Conservation (phyloP, 139 green algal genomes). For the Chlorella sp. region DNA sequence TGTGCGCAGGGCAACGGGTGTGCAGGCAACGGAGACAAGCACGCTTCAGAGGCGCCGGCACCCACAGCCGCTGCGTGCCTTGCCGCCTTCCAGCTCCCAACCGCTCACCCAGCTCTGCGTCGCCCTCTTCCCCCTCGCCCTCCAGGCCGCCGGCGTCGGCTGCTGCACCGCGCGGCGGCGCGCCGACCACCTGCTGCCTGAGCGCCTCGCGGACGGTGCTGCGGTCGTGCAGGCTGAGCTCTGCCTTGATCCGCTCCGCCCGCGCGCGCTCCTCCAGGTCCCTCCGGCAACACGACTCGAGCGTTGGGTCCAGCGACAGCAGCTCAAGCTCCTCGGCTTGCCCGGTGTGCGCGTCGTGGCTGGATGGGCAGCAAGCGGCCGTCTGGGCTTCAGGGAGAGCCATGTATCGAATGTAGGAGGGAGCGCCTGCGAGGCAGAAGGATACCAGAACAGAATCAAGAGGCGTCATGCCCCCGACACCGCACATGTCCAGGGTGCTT, state of each 20-base stretch:
- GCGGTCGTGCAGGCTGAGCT: slow-evolving; percentile 19
- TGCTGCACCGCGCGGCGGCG: not conserved
- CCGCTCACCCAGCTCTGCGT: not conserved
- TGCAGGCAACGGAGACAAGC: too few relatives aligned
- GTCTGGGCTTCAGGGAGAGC: too few relatives aligned
- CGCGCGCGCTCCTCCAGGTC: slow-evolving; percentile 20
- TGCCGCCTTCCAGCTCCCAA: too few relatives aligned
- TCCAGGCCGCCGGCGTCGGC: not conserved
- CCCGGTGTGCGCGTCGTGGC: not conserved
- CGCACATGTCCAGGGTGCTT: too few relatives aligned
- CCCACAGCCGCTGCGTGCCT: too few relatives aligned
- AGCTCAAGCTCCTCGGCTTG: slow-evolving; percentile 46
- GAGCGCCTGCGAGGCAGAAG: too few relatives aligned
- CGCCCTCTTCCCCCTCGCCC: not conserved
- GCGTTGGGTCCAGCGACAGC: slow-evolving; percentile 38
- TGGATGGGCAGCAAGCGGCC: slow-evolving; percentile 5
- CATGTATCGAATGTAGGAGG: too few relatives aligned
- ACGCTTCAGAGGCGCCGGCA: too few relatives aligned
- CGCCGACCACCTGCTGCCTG: slow-evolving; percentile 2
- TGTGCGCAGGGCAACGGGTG: too few relatives aligned
- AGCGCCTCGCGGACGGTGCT: slow-evolving; percentile 19
- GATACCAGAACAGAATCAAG: too few relatives aligned
- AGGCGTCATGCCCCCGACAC: too few relatives aligned
- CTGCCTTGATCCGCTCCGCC: slow-evolving; percentile 24
- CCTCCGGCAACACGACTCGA: slow-evolving; percentile 30